Conservation (phyloP, 169 alveolate species). For the Plasmodium ovale region DNA sequence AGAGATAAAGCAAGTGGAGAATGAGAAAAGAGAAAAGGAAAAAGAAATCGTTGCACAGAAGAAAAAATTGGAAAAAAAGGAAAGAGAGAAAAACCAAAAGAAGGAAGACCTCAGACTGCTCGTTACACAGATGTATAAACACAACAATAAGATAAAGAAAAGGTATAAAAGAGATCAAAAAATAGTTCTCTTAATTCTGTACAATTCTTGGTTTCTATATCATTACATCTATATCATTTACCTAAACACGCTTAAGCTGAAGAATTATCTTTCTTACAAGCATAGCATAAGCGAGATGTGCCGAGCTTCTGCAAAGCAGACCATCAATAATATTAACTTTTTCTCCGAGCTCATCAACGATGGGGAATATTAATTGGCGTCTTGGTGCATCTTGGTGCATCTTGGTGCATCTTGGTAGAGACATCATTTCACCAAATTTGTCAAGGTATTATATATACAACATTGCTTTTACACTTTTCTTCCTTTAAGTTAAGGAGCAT, state of each 20-base stretch:
- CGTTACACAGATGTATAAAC: constrained; percentile 57
- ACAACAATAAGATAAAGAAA: constrained; percentile 31
- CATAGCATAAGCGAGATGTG: constrained; percentile 20
- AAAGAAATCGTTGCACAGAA: constrained; percentile 30
- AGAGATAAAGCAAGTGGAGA: constrained; percentile 34
- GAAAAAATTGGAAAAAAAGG: constrained; percentile 46
- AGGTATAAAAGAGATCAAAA: constrained; percentile 31
- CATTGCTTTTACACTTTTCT: too few species aligned
- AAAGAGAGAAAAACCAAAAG: constrained; percentile 37
- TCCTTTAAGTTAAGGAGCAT: too few species aligned
- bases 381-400: neutral
- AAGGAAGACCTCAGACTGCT: constrained; percentile 39
- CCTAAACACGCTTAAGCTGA: constrained; percentile 24
- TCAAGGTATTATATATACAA: too few species aligned
- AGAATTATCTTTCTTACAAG: constrained; percentile 41
- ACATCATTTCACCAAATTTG: too few species aligned
- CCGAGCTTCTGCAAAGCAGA: constrained; percentile 44
- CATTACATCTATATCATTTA: constrained; percentile 53
- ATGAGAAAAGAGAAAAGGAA: constrained; percentile 42
- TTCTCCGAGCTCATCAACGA: constrained; percentile 35
- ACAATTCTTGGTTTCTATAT: constrained; percentile 49
- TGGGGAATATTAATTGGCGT: neutral
- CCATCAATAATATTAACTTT: constrained; percentile 30
- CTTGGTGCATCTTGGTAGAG: too few species aligned
- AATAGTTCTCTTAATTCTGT: constrained; percentile 6